Evolutionary conservation across 2,329 filamentous ascomycete species (phyloP), one percentile per base, ranked within the genome.

Genomic region (Colletotrichum orbiculare): DNA sequence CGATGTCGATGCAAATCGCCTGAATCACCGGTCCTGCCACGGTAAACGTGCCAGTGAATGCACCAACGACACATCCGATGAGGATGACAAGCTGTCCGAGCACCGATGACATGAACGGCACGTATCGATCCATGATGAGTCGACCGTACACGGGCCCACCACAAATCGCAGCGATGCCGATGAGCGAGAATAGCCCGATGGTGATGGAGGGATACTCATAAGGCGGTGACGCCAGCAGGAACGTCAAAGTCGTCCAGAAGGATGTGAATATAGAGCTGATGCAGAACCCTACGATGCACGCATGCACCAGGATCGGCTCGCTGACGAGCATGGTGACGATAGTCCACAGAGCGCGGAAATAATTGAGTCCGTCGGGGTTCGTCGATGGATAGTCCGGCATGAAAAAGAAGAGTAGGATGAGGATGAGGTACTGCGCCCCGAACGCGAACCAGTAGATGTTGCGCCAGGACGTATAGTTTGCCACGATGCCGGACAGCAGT

Each of bases 301-400:
- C 85, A 73, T 95, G 91, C 0, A 91, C 83, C 0, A 96, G 83
- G 1, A 91, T 77, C 0, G 92, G 90, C 52, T 94, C 84, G 4
- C 83, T 85, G 52, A 86, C 77, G 46, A 92, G 78, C 76, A 95
- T 86, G 34, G 82, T 76, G 2, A 88, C 72, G 33, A 95, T 93
- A 37, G 83, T 86, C 75, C 82, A 84, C 3, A 95, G 81, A 67
- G 92, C 87, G 1, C 80, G 78, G 67, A 87, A 83, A 73, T 94
- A 95, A 65, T 86, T 87, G 12, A 90, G 76, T 0, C 87, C 86
- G 2, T 80, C 77, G 0, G 87, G 88, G 72, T 94, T 94, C 4
- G 91, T 91, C 2, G 86, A 84, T 0, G 92, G 93, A 69, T 96
- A 96, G 74, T 94, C 91, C 0, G 92, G 92, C 89, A 96, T 90